Percentiles rank a stretch among this genome's conserved stretches.
phyloP scores from a whole-genome alignment of 768 basidiomycete species.

The Sarcodon sp. region DNA sequence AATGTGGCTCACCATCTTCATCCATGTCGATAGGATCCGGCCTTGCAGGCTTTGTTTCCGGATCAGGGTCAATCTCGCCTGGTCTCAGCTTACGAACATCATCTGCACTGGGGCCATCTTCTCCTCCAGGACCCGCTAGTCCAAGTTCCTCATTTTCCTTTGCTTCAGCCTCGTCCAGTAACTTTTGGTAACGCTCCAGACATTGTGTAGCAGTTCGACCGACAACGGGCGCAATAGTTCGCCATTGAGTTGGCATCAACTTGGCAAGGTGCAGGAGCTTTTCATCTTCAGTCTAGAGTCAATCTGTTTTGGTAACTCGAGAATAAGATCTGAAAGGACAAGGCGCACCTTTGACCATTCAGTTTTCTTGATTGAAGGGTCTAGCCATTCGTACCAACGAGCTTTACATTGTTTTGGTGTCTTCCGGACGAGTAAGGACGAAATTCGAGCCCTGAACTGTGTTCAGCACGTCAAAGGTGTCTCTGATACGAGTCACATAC shows the following conservation, averaged over 20 bases:
- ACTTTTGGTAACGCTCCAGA: conserved; percentile 94
- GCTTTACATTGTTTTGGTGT: conserved; percentile 99
- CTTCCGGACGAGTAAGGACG: conserved; percentile 92
- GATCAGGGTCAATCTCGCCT: conserved; percentile 98
- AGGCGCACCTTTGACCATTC: conserved; percentile 62
- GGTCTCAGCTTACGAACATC: conserved; percentile 82
- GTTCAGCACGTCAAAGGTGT: conserved; percentile 1
- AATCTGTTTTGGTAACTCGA: background rate
- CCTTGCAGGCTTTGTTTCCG: conserved; percentile 94
- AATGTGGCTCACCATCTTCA: conserved; percentile 65
- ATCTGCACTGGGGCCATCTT: conserved; percentile 81
- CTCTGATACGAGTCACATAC: conserved; percentile 20
- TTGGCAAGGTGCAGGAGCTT: conserved; percentile 96
- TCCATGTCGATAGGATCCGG: conserved; percentile 99
- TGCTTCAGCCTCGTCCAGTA: conserved; percentile 93
- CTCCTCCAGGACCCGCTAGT: conserved; percentile 67
- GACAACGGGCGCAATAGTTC: conserved; percentile 96
- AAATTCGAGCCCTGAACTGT: conserved; percentile 82
- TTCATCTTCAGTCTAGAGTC: conserved; percentile 82
- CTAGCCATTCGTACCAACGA: conserved; percentile 98
- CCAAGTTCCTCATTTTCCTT: conserved; percentile 95
- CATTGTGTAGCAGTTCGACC: conserved; percentile 97
- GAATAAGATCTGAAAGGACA: background rate
- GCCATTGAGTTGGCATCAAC: conserved; percentile 99
- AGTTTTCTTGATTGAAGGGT: conserved; percentile 98